Percentiles rank a stretch among this genome's conserved stretches.
These are phyloP conservation scores for Aspergillus sclerotiicarbonarius DNA, from an alignment of 495 filamentous ascomycete species.

Conservation along the genomic window DNA sequence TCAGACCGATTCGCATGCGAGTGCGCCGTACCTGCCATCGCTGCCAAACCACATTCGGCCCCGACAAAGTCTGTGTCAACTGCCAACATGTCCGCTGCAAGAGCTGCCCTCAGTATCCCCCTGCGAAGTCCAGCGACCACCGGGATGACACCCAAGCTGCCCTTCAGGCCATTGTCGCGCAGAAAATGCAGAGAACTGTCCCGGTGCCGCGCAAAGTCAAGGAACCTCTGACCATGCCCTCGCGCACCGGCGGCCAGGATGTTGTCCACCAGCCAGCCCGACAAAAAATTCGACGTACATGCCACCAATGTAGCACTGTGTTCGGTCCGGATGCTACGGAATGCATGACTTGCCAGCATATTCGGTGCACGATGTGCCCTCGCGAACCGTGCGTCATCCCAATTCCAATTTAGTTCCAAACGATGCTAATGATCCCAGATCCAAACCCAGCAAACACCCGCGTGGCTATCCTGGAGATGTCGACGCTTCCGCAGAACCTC, in stretches of 20 bases:
- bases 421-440: constrained; percentile 32
- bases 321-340: constrained; percentile 60
- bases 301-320: constrained; percentile 68
- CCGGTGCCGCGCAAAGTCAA: constrained; percentile 20
- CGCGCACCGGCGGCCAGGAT: constrained; percentile 67
- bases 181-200: constrained; percentile 16
- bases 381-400: constrained; percentile 68
- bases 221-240: constrained; percentile 55
- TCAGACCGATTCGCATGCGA: constrained; percentile 89
- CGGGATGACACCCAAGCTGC: constrained; percentile 45
- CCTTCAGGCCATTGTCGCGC: constrained; percentile 29
- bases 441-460: constrained; percentile 71
- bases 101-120: constrained; percentile 71
- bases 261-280: constrained; percentile 61
- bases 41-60: constrained; percentile 70
- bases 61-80: constrained; percentile 64
- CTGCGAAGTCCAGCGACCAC: constrained; percentile 41
- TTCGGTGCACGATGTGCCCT: constrained; percentile 78
- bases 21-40: constrained; percentile 80
- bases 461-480: constrained; percentile 75
- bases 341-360: constrained; percentile 70
- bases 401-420: not conserved
- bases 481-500: constrained; percentile 33
- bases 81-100: constrained; percentile 78
- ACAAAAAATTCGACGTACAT: constrained; percentile 72